A percentile compares a stretch with the other conserved stretches of the same genome.
These are phyloP conservation scores for Eucalyptus sp. DNA, from an alignment of 345 rosid species.

Conservation along the genomic window DNA sequence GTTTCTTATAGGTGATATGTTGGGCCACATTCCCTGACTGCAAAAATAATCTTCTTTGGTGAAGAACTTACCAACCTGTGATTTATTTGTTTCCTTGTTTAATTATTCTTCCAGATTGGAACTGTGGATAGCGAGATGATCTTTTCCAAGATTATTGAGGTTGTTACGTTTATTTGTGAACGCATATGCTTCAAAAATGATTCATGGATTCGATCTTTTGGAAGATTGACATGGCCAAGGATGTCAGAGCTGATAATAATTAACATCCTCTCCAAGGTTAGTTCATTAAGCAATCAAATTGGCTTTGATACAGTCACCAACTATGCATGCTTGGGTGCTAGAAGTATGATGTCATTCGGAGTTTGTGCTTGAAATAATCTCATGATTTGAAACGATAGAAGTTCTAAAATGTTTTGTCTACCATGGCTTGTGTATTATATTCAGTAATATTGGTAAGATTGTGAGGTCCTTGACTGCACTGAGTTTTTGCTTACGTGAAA, in stretches of 20 bases:
- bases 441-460: neutral
- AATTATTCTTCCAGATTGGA: constrained; percentile 27
- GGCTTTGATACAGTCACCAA: neutral
- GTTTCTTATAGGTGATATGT: neutral
- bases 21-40: neutral
- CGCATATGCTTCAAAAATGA: constrained; percentile 65
- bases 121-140: constrained; percentile 45
- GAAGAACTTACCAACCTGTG: neutral
- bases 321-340: neutral
- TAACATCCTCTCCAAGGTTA: constrained; percentile 87
- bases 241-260: constrained; percentile 76
- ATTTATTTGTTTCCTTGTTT: neutral
- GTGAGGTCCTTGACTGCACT: neutral
- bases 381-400: neutral
- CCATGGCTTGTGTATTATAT: neutral
- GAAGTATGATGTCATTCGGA: neutral
- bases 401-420: neutral
- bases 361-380: neutral
- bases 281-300: neutral
- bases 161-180: constrained; percentile 51
- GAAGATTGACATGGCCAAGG: constrained; percentile 93
- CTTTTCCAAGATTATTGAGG: constrained; percentile 46
- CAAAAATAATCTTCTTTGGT: neutral
- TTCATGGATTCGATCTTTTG: constrained; percentile 71
- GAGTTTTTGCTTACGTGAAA: neutral